Conservation (phyloP, 2,329 filamentous ascomycete genomes). For the Hirsutella rhossiliensis region DNA sequence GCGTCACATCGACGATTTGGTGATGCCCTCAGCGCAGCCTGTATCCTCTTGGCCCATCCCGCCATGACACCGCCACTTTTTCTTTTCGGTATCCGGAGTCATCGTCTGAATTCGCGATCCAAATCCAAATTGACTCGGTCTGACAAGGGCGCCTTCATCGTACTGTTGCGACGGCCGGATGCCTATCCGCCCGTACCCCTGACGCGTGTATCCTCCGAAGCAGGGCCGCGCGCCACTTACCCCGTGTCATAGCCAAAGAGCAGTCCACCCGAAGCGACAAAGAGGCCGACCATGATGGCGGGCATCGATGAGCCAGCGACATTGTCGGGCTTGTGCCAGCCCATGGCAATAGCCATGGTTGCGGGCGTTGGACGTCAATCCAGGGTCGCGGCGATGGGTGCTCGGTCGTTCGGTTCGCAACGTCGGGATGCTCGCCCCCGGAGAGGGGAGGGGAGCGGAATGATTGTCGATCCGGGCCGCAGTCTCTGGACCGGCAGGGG, state of each 20-base stretch:
- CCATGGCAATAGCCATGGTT: conserved; percentile 55
- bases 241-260: conserved; percentile 61
- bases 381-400: conserved; percentile 21
- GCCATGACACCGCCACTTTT: too few relatives aligned
- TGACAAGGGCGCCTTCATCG: too few relatives aligned
- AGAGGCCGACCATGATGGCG: conserved; percentile 60
- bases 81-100: too few relatives aligned
- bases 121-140: too few relatives aligned
- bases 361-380: conserved; percentile 37
- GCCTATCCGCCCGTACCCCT: too few relatives aligned
- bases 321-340: conserved; percentile 64
- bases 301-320: conserved; percentile 61
- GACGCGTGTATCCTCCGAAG: too few relatives aligned
- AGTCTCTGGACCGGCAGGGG: background rate
- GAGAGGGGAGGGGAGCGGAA: background rate
- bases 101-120: too few relatives aligned
- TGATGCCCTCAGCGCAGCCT: too few relatives aligned
- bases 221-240: conserved; percentile 27
- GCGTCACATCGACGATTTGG: too few relatives aligned
- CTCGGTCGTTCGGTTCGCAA: background rate
- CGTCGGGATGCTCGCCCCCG: background rate
- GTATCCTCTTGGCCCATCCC: too few relatives aligned
- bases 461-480: background rate
- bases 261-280: conserved; percentile 57
- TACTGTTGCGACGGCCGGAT: too few relatives aligned